Conservation (phyloP, 2,329 filamentous ascomycete species). For the Macroventuria anomochaeta region DNA sequence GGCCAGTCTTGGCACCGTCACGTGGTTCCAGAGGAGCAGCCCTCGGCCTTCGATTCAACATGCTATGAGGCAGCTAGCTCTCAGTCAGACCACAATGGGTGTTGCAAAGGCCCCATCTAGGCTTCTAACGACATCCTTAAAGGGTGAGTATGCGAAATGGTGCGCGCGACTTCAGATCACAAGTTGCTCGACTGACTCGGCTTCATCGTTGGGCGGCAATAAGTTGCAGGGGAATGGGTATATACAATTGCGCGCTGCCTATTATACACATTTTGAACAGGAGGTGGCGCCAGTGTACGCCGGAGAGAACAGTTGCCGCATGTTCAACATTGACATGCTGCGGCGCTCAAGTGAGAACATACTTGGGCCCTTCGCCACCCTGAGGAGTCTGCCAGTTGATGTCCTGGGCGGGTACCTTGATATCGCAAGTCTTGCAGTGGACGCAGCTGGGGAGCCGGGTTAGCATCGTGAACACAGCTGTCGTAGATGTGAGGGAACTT, state of each 20-base stretch:
- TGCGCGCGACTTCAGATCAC: background rate
- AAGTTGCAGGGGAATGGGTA: slow-evolving; percentile 8
- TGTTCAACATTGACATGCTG: background rate
- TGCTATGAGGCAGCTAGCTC: background rate
- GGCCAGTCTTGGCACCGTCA: slow-evolving; percentile 15
- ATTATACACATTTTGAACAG: slow-evolving; percentile 9
- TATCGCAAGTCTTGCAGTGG: slow-evolving; percentile 99
- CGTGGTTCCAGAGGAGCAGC: slow-evolving; percentile 5
- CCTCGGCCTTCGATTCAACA: background rate
- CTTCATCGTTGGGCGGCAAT: slow-evolving; percentile 10
- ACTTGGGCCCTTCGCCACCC: slow-evolving; percentile 78
- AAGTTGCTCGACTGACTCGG: slow-evolving; percentile 1
- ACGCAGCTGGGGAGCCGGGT: slow-evolving; percentile 75
- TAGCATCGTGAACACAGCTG: slow-evolving; percentile 25
- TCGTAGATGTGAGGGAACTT: slow-evolving; percentile 55
- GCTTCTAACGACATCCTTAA: background rate
- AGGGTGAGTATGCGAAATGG: background rate
- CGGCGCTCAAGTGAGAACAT: slow-evolving; percentile 61
- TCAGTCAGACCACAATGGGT: background rate
- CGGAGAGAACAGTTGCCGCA: background rate
- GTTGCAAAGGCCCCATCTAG: background rate
- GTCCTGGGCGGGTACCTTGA: slow-evolving; percentile 95
- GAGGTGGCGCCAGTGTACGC: background rate
- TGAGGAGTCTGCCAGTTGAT: slow-evolving; percentile 93
- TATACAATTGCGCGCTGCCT: slow-evolving; percentile 13